Base-by-base conservation (phyloP, 2,329 filamentous ascomycete genomes). In the Sordariomycetes sp. region DNA sequence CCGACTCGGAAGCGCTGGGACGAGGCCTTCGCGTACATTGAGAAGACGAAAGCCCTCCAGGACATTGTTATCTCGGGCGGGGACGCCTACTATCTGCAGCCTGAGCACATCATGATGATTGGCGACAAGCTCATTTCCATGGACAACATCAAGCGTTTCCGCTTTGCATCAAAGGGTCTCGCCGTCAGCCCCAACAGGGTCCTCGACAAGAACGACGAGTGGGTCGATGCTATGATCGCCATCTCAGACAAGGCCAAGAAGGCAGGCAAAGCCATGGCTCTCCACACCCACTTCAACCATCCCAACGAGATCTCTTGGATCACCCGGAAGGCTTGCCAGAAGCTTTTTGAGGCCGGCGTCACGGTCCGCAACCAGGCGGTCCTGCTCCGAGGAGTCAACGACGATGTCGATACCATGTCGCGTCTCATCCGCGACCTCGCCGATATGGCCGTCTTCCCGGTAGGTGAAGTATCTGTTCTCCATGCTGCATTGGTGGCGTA, bases 221-320 rank as follows among this genome's bases (percentile, higher is more conserved):
- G 83, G 83, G 71, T 75, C 1, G 68, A 76, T 3, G 72, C 77
- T 1, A 68, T 86, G 51, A 73, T 83, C 32, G 70, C 71, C 3
- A 66, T 87, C 1, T 76, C 77, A 1, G 73, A 78, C 54, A 69
- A 71, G 59, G 82, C 79, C 3, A 75, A 76, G 58, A 65, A 68
- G 54, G 72, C 76, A 25, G 82, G 81, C 5, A 86, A 86, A 65
- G 74, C 79, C 55, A 76, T 86, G 62, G 82, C 81, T 3, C 69
- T 85, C 58, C 83, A 87, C 65, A 87, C 83, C 0, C 84, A 87
- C 64, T 83, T 86, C 69, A 86, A 86, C 63, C 81, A 85, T 61
- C 77, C 81, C 0, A 75, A 75, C 43, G 83, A 86, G 66, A 78
- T 86, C 58, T 81, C 80, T 3, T 86, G 82, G 82, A 71, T 84